Base-by-base conservation (phyloP, 345 rosid genomes). In the Eucalyptus erythrocorys region DNA sequence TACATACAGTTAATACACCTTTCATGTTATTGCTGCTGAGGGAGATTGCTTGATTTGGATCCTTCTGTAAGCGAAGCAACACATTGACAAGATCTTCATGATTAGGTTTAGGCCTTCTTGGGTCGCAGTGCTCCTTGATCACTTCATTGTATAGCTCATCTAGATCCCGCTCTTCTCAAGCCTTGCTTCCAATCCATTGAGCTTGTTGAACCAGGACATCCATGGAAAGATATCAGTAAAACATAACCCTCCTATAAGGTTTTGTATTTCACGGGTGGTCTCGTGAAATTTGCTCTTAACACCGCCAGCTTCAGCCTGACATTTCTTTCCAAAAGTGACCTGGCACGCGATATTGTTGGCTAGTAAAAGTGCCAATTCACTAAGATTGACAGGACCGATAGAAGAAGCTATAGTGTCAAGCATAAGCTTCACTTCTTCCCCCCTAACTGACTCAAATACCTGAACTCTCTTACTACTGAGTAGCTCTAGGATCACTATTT, bases 51-150 rank as follows among this genome's bases (percentile, higher is more conserved):
- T 89, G 90, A 80, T 49, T 51, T 8, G 90, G 55, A 88, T 93
- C 89, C 71, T 48, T 89, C n/a, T 87, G 91, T 17, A 92, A 16
- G 26, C 87, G 89, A 50, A 93, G 87, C 57, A 92, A 87, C 1
- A 92, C 92, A 87, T 92, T 92, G 4, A 92, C 88, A n/a, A 91
- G 88, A 84, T 92, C 93, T 88, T 92, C 93, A 5, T 91, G 88
- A 49, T 90, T 92, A 4, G 85, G 50, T 61, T 86, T 86, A 48
- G 88, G 79, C 88, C 92, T 86, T 13, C 32, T 40, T 1, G 91
- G 90, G 88, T 89, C 90, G 12, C 82, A 89, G 90, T 93, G 96
- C 40, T 89, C 90, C 87, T 76, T 71, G 66, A 94, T 89, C 43
- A 89, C 88, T 57, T 90, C 85, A 7, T 92, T 91, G 26, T 82